Evolutionary conservation across 805 yeast species (phyloP), one percentile per base, ranked within the genome.

Genomic region (Ogataea paraovalis): DNA sequence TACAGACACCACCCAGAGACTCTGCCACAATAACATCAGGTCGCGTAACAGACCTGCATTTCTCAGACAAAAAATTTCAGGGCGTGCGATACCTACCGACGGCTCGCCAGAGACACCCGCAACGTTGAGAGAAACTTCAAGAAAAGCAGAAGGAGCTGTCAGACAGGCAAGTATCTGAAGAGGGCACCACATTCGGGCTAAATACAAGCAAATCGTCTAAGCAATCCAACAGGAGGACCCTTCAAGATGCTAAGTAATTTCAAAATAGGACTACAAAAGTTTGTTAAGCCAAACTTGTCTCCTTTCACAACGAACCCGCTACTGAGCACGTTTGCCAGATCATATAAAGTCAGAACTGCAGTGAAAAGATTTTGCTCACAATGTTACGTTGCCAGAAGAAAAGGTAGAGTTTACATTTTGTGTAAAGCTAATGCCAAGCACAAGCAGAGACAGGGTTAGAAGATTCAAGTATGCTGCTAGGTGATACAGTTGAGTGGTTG

Each of bases 401-500:
- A 91, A 70, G 99, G 99, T 38, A 78, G 94, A 60, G 92, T 91
- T 12, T 89, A 88, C 55, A 96, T 94, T 36, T 84, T 87, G 64
- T 92, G 99, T 75, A 94, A 91, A 67, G 75, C 94, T 42, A 88
- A 91, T 65, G 89, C 90, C 53, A 89, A 88, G 65, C 98, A 91
- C 69, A 91, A 91, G 70, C 97, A 91, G 69, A 87, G 96, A 68
- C 96, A 88, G 68, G 88, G 88, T 57, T 83, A 65, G 63, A 19
- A 12, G 25, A 18, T 12, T 6, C n/a, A 39, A 39, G 25, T 7
- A 33, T 7, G 27, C 16, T n/a, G n/a, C n/a, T n/a, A n/a, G n/a
- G n/a, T n/a, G n/a, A n/a, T n/a, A n/a, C n/a, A 28, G 8, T 18
- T 25, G 28, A 10, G 10, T 25, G 28, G 10, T 25, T 25, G 28